A percentile compares a stretch with the other conserved stretches of the same genome.
These are phyloP conservation scores for Astrothelium macrocarpum DNA, from an alignment of 495 filamentous ascomycete genomes.

Conservation along the genomic window DNA sequence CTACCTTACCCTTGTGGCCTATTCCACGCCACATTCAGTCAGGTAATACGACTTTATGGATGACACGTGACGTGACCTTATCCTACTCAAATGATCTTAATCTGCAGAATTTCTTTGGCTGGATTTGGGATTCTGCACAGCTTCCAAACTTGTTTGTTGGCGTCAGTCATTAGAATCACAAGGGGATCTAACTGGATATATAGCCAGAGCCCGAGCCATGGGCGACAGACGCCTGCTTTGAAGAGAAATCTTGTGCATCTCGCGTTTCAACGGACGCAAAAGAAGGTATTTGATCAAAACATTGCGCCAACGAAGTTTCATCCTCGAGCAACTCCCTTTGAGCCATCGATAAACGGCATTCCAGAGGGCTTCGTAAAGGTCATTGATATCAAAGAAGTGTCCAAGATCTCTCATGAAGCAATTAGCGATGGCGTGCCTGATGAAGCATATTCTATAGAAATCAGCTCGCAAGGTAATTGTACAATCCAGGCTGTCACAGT, in stretches of 20 bases:
- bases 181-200: not conserved
- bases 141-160: not conserved
- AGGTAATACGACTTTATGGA: not conserved
- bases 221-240: not conserved
- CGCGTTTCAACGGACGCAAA: not conserved
- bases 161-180: not conserved
- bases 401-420: slow-evolving; percentile 50
- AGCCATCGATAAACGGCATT: slow-evolving; percentile 39
- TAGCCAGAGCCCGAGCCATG: not conserved
- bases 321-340: slow-evolving; percentile 46
- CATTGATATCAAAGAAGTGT: slow-evolving; percentile 46
- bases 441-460: slow-evolving; percentile 59
- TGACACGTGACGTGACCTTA: not conserved
- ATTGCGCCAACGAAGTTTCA: slow-evolving; percentile 71
- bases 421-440: slow-evolving; percentile 49
- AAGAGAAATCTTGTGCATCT: not conserved
- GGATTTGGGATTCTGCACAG: not conserved
- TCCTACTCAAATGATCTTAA: not conserved
- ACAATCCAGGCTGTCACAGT: slow-evolving; percentile 52
- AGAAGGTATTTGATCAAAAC: slow-evolving; percentile 44
- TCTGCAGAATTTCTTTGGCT: slow-evolving; percentile 3
- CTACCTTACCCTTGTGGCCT: slow-evolving; percentile 1
- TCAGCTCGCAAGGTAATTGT: slow-evolving; percentile 44
- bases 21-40: not conserved
- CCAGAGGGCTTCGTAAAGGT: slow-evolving; percentile 41